Evolutionary conservation across 2,329 filamentous ascomycete genomes (phyloP).

Genomic region (Fusarium pseudocircinatum): DNA sequence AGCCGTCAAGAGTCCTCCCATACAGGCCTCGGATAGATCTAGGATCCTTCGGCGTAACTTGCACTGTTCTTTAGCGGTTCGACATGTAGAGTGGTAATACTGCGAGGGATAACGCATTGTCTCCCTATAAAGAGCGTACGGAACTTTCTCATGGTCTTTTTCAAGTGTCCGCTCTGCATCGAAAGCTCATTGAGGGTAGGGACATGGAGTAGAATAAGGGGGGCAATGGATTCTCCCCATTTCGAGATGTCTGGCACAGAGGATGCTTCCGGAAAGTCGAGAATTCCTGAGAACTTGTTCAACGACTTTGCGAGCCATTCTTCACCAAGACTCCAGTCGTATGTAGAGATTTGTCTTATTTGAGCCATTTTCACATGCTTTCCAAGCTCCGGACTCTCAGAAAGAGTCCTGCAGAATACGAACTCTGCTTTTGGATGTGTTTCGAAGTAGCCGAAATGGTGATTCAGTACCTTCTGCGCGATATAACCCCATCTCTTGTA

Average conservation of each 20-base stretch:
- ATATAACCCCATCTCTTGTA: neutral
- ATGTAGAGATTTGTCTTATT: neutral
- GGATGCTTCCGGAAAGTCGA: fast-evolving
- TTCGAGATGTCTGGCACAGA: neutral
- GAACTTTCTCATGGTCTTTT: neutral
- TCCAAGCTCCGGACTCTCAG: neutral
- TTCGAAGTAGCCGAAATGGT: neutral
- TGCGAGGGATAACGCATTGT: neutral
- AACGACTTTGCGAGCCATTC: neutral
- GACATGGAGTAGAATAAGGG: neutral
- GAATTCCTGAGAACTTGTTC: neutral
- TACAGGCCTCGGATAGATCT: neutral
- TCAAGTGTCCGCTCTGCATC: neutral
- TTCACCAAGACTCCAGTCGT: neutral
- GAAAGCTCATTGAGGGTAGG: neutral
- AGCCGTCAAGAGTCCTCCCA: neutral
- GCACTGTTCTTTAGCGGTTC: neutral
- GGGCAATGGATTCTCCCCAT: neutral
- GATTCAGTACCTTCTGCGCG: neutral
- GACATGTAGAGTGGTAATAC: neutral
- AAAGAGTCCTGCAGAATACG: neutral
- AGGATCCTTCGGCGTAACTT: neutral
- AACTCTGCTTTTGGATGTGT: neutral
- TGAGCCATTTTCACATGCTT: neutral
- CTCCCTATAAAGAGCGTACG: fast-evolving